phyloP scores from a whole-genome alignment of 768 basidiomycete genomes.

The Xanthoconium stramineum region DNA sequence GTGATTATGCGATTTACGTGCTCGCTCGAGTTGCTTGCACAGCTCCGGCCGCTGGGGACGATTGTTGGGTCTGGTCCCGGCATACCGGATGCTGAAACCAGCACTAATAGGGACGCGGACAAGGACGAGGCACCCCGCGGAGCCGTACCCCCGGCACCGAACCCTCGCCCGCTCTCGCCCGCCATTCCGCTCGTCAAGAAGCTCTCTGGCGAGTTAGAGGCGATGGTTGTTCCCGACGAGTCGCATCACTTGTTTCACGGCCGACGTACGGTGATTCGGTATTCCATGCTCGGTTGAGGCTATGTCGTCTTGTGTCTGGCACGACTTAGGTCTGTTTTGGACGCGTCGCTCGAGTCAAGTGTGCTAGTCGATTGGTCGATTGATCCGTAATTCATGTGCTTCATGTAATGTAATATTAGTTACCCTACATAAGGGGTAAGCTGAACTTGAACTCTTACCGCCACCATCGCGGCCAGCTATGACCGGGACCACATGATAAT shows the following conservation, averaged over 20 bases:
- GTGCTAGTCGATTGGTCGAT: no score
- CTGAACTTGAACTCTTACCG: no score
- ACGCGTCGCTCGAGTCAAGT: no score
- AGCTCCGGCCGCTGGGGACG: slow-evolving; percentile 6
- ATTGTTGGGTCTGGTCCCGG: not conserved
- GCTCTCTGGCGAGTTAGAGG: slow-evolving; percentile 56
- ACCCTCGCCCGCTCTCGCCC: not conserved
- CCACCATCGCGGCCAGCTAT: no score
- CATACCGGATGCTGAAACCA: not conserved
- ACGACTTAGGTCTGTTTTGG: no score
- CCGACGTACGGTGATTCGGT: slow-evolving; percentile 50
- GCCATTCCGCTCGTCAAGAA: slow-evolving; percentile 30
- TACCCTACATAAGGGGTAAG: no score
- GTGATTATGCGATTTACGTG: slow-evolving; percentile 25
- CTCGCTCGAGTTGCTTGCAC: slow-evolving; percentile 20
- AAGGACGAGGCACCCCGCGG: not conserved
- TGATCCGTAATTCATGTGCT: no score
- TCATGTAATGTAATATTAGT: no score
- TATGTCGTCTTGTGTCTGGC: not conserved
- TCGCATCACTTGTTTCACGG: slow-evolving; percentile 54
- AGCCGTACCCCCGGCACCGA: not conserved
- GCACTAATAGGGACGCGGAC: not conserved
- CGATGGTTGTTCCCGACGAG: slow-evolving; percentile 49
- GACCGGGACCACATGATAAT: no score
- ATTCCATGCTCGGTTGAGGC: slow-evolving; percentile 40